Evolutionary conservation across 805 yeast genomes (phyloP).

Genomic region (Lipomyces orientalis): DNA sequence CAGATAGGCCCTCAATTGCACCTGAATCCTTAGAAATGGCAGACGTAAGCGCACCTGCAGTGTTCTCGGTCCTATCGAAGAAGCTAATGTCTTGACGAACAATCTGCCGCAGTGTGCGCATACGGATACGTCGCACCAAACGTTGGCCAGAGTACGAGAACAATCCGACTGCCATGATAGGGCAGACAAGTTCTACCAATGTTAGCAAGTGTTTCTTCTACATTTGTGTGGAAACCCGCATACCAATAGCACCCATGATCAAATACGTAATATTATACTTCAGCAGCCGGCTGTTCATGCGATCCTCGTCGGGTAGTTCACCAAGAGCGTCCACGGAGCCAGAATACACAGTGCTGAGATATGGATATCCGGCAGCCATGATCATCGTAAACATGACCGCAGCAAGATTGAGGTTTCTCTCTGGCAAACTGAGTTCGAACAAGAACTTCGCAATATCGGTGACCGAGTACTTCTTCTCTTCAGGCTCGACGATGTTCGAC

Average conservation of each 20-base stretch:
- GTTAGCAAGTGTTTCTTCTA: constrained; percentile 28
- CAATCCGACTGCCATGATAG: constrained; percentile 21
- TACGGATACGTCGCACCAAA: constrained; percentile 40
- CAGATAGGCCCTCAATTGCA: constrained; percentile 41
- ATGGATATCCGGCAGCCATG: constrained; percentile 36
- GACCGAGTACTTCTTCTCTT: constrained; percentile 17
- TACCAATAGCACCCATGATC: constrained; percentile 38
- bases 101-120: constrained; percentile 36
- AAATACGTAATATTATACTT: constrained; percentile 49
- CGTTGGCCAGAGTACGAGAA: constrained; percentile 35
- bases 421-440: constrained; percentile 18
- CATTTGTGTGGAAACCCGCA: constrained; percentile 46
- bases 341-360: constrained; percentile 21
- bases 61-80: constrained; percentile 40
- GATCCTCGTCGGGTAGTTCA: constrained; percentile 18
- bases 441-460: constrained; percentile 17
- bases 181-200: constrained; percentile 24
- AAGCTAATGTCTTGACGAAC: constrained; percentile 42
- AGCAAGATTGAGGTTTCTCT: constrained; percentile 16
- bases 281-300: constrained; percentile 47
- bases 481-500: neutral
- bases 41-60: constrained; percentile 41
- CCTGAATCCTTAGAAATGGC: constrained; percentile 41
- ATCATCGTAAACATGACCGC: constrained; percentile 29
- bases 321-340: constrained; percentile 20